These are phyloP conservation scores for Debaryomyces castellii DNA, from an alignment of 805 yeast genomes.

Conservation along the genomic window DNA sequence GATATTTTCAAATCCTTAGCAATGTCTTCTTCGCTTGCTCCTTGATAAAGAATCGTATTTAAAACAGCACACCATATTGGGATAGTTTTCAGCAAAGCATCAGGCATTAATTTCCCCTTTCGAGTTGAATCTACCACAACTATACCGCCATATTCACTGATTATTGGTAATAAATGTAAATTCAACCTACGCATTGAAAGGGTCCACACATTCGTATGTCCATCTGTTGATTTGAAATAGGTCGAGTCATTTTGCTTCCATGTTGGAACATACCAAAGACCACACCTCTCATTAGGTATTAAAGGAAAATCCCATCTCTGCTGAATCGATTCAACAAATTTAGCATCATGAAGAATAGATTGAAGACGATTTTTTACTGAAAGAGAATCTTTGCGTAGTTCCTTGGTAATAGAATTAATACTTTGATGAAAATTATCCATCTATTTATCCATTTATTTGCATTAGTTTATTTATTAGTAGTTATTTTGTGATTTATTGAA, in stretches of 20 bases:
- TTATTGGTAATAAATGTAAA: constrained; percentile 59
- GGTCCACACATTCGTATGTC: constrained; percentile 80
- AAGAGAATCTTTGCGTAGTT: constrained; percentile 49
- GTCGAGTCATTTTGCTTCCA: constrained; percentile 41
- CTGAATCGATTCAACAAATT: constrained; percentile 41
- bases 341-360: constrained; percentile 66
- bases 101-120: constrained; percentile 83
- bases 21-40: constrained; percentile 8
- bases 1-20: constrained; percentile 1
- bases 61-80: constrained; percentile 91
- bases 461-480: neutral
- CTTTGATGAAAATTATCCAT: constrained; percentile 3
- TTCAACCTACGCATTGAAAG: constrained; percentile 75
- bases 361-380: constrained; percentile 61
- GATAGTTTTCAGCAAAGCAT: constrained; percentile 79
- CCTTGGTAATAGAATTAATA: constrained; percentile 34
- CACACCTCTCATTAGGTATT: constrained; percentile 82
- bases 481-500: neutral
- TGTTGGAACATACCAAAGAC: constrained; percentile 76
- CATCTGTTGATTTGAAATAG: constrained; percentile 90
- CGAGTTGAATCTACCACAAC: constrained; percentile 82
- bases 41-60: constrained; percentile 51
- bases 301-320: constrained; percentile 34
- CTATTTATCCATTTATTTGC: neutral
- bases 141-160: constrained; percentile 45